Evolutionary conservation across 73 alveolate genomes (phyloP).

Genomic region (Diophrys appendiculata): DNA sequence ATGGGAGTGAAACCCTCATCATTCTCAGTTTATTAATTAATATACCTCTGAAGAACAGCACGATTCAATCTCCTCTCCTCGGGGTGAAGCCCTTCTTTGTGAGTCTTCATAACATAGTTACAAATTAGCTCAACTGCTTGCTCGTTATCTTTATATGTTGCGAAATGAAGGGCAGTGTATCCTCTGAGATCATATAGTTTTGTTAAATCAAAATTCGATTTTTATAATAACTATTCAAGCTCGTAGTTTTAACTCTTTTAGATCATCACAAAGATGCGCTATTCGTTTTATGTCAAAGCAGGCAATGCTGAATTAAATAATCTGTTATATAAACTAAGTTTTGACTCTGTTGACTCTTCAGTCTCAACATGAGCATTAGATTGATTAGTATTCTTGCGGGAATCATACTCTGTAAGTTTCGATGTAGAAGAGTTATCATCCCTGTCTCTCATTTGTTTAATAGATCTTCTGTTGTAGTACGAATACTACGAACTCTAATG

Average conservation of each 20-base stretch:
- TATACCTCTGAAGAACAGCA: neutral
- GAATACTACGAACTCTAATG: too few species aligned
- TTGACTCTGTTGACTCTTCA: neutral
- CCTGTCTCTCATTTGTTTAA: neutral
- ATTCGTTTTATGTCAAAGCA: neutral
- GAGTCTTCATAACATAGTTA: neutral
- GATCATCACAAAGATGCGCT: neutral
- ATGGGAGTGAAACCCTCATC: constrained; percentile 86
- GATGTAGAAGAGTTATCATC: neutral
- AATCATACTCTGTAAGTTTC: neutral
- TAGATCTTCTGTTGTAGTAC: neutral
- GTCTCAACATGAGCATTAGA: neutral
- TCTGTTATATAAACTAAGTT: neutral
- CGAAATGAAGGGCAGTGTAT: constrained; percentile 52
- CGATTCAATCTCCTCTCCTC: neutral
- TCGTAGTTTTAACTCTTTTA: neutral
- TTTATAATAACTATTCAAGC: neutral
- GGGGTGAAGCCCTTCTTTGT: neutral
- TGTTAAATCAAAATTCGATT: constrained; percentile 5
- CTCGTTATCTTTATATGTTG: constrained; percentile 12
- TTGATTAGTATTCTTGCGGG: neutral
- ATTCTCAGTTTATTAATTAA: neutral
- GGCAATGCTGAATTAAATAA: neutral
- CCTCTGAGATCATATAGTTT: constrained; percentile 38
- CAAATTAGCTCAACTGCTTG: neutral